Evolutionary conservation across 306 rosid species (phyloP), one percentile per base, ranked within the genome.

Genomic region (Vachellia pachyceras): DNA sequence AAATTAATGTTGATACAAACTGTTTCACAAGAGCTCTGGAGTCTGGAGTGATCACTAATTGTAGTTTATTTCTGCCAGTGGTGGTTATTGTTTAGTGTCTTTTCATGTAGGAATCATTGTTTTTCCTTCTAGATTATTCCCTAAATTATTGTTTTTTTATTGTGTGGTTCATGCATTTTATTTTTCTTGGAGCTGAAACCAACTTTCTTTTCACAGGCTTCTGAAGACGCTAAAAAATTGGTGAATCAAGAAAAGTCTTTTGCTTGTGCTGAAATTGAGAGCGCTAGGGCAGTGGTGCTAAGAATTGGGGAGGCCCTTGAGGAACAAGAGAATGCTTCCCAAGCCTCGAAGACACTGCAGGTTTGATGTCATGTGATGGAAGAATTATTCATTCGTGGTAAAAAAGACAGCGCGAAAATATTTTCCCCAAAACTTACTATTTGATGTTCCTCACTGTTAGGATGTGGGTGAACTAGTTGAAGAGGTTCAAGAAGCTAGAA

Each of bases 221-320:
- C 99, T 77, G 99, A 95, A 88, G 98, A 93, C 87, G 99, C 98
- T 57, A 95, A 93, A 87, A 95, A 91, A 91, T 82, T 95, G 90
- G 98, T 95, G 41, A 95, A 82, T 88, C 97, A 91, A 82, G 99
- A 95, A 88, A 95, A 93, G 75, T 95, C 99, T 73, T 95, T 93
- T 82, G 96, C 96, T 50, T 93, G 99, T 79, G 99, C 99, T 58
- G 99, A 95, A 89, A 93, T 95, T 45, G 94, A 93, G 81, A 95
- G 99, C 54, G 99, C 99, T 15, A 89, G 99, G 83, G 82, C 93
- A 20, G 95, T 95, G 33, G 97, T 95, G 63, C 89, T 86, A 77
- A 92, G 98, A 93, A 91, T 95, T 78, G 99, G 98, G 66, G 92
- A 90, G 80, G 99, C 99, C 37, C 96, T 95, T 23, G 99, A 91